These are phyloP conservation scores for Skeletonema menzelii DNA, from an alignment of 108 stramenopile species.

Conservation along the genomic window DNA sequence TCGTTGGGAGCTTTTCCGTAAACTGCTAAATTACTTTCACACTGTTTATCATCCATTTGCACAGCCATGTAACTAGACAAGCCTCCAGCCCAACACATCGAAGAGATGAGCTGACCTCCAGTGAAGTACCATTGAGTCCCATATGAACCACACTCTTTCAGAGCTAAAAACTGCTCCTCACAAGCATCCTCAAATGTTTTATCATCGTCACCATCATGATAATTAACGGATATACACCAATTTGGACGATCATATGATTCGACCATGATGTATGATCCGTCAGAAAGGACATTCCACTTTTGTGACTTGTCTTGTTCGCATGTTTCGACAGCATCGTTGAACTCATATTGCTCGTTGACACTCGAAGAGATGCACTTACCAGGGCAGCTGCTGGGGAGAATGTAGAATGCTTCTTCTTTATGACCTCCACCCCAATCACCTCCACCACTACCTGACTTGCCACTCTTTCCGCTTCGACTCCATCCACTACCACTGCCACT, in stretches of 20 bases:
- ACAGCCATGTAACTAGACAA: conserved; percentile 33
- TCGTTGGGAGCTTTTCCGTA: conserved; percentile 13
- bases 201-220: conserved; percentile 19
- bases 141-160: conserved; percentile 34
- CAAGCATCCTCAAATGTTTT: conserved; percentile 26
- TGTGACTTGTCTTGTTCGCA: conserved; percentile 14
- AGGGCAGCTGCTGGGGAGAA: conserved; percentile 37
- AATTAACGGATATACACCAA: conserved; percentile 39
- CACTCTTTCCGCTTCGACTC: neutral
- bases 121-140: conserved; percentile 49
- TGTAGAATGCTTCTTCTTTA: conserved; percentile 6
- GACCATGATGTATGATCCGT: conserved; percentile 40
- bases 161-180: conserved; percentile 9
- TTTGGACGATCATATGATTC: conserved; percentile 27
- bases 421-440: neutral
- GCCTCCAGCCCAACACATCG: conserved; percentile 42
- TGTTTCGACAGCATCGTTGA: conserved; percentile 12
- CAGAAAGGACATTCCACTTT: conserved; percentile 38
- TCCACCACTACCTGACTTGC: neutral
- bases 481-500: neutral
- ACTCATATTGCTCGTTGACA: conserved; percentile 10
- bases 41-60: conserved; percentile 5
- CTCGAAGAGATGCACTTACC: conserved; percentile 28
- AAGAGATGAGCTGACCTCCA: conserved; percentile 34
- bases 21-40: conserved; percentile 18